A percentile compares a stretch with the other conserved stretches of the same genome.
Evolutionary conservation across 176 grass and related monocot species (phyloP).

Genomic region (Hsuehochloa calcarea): DNA sequence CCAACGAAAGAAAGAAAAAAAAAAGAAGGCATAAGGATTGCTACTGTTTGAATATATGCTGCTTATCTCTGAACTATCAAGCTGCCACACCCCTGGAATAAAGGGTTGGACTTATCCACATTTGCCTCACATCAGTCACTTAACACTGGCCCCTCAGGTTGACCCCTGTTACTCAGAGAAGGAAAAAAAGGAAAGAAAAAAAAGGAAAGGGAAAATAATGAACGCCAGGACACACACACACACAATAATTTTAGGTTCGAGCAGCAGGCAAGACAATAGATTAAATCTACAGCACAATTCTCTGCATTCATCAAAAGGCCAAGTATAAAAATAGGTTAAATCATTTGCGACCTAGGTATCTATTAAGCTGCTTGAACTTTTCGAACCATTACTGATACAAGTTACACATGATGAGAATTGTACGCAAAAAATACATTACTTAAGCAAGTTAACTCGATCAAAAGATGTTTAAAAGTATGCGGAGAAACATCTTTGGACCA

Average conservation of each 20-base stretch:
- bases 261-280: conserved; percentile 21
- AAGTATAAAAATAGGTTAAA: conserved; percentile 6
- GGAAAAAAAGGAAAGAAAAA: conserved; percentile 11
- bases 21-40: neutral
- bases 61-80: conserved; percentile 56
- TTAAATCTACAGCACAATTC: conserved; percentile 31
- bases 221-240: conserved; percentile 34
- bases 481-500: conserved; percentile 32
- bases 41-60: conserved; percentile 22
- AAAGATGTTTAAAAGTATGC: conserved; percentile 27
- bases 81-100: conserved; percentile 27
- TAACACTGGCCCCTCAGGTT: conserved; percentile 48
- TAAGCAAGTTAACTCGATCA: conserved; percentile 28
- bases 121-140: conserved; percentile 45
- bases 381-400: conserved; percentile 22
- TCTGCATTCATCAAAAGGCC: conserved; percentile 17
- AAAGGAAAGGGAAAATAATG: conserved; percentile 40
- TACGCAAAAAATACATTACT: neutral
- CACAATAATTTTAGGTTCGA: conserved; percentile 16
- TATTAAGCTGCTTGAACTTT: conserved; percentile 17
- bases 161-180: conserved; percentile 67
- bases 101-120: conserved; percentile 28
- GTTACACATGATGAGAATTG: conserved; percentile 11
- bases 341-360: neutral
- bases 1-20: neutral